Conservation (phyloP, 2,329 filamentous ascomycete genomes). For the Harringtonia lauricola region DNA sequence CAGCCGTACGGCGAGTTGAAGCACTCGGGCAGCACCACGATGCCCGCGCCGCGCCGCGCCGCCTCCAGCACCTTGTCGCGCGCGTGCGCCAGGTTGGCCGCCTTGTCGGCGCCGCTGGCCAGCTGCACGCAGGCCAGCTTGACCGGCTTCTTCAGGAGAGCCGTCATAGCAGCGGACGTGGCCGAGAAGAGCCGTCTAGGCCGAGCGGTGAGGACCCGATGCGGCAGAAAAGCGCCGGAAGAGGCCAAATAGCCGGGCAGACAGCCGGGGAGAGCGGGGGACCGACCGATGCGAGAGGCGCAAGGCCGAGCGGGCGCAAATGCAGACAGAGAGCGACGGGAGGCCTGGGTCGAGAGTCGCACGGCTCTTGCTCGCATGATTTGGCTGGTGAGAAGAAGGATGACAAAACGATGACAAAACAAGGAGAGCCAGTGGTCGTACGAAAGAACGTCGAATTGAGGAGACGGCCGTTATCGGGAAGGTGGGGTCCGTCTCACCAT, state of each 20-base stretch:
- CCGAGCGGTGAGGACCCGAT: no score
- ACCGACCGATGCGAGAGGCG: neutral
- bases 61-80: conserved; percentile 76
- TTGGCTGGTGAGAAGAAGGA: neutral
- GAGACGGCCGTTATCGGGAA: conserved; percentile 1
- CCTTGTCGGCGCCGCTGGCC: conserved; percentile 71
- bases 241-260: neutral
- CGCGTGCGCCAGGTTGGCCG: conserved; percentile 71
- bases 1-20: conserved; percentile 98
- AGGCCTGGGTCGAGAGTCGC: neutral
- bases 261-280: neutral
- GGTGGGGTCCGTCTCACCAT: neutral
- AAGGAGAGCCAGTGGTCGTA: neutral
- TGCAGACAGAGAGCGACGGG: neutral
- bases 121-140: conserved; percentile 77
- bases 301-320: neutral
- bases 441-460: neutral
- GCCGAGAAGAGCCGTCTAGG: no score
- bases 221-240: no score
- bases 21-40: conserved; percentile 92
- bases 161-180: conserved; percentile 6
- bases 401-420: neutral
- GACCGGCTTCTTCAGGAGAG: conserved; percentile 61
- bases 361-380: neutral
- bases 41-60: conserved; percentile 61